Base-by-base conservation (phyloP, 2,329 filamentous ascomycete genomes). In the Aureobasidium sp. region DNA sequence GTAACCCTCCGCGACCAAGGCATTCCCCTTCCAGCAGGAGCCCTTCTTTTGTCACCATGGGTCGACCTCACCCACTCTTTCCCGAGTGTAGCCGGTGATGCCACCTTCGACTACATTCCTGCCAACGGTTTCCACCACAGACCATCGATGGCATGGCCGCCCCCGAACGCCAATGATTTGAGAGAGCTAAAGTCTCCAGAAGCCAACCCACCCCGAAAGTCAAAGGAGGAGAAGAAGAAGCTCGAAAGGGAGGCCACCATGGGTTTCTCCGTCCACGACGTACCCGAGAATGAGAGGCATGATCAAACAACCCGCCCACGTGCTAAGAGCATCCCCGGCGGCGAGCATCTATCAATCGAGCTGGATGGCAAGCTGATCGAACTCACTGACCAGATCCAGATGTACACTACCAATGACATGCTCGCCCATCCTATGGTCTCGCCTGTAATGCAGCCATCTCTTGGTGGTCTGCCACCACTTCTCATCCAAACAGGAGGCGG, bases 11-110 rank as follows among this genome's bases (percentile, higher is more conserved):
- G 94, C 65, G 92, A 97, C 70, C 88, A 89, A 71, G 88, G 86
- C 0, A 78, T 96, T 15, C 89, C 93, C 6, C 74, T 97, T 30
- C 94, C 94, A 0, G 92, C 94, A 2, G 94, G 94, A 1, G 92
- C 89, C 5, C 86, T 97, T 48, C 79, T 97, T 44, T 89, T 97
- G 57, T 96, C 91, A 54, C 94, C 94, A 0, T 99, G 94, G 94
- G 91, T 93, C 9, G 94, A 99, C 72, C 77, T 97, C 59, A 96
- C 91, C 0, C 93, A 97, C 72, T 97, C 92, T 0, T 97, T 97
- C 66, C 94, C 94, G 0, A 97, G 92, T 66, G 83, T 96, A n/a
- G 82, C 84, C 2, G 83, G 80, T 5, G 84, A 91, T 44, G 86
- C 84, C 54, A 83, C 84, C 0, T 75, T 90, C 55, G 94, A 99